Evolutionary conservation across 2,329 filamentous ascomycete species (phyloP).

Genomic region (Botrytis fabae): DNA sequence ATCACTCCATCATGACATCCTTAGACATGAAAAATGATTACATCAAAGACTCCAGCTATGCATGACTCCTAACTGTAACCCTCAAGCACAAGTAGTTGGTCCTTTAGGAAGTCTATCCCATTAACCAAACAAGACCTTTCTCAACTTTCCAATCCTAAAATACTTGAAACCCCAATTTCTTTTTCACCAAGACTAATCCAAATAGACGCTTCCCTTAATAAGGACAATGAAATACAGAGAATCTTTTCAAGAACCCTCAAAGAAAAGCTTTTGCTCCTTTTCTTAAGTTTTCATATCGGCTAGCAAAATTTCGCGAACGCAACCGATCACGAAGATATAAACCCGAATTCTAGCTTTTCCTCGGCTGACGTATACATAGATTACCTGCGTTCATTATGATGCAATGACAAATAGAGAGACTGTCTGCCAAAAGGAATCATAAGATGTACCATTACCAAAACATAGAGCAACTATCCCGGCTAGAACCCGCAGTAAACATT

Average conservation of each 20-base stretch:
- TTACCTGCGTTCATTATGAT: neutral
- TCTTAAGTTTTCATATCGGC: neutral
- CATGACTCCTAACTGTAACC: neutral
- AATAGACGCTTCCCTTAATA: neutral
- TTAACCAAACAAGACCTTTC: neutral
- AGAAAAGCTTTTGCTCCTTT: neutral
- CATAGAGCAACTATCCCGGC: neutral
- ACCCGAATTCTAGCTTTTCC: fast-evolving
- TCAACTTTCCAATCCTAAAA: fast-evolving
- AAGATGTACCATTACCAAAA: neutral
- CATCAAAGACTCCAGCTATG: neutral
- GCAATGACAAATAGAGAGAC: neutral
- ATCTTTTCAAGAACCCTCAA: too few relatives aligned
- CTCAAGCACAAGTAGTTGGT: neutral
- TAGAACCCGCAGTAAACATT: neutral
- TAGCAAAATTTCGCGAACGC: neutral
- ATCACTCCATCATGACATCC: neutral
- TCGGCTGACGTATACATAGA: neutral
- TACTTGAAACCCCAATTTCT: fast-evolving
- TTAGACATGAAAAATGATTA: neutral
- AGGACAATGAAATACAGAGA: neutral
- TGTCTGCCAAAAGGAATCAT: fast-evolving
- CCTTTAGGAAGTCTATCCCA: neutral
- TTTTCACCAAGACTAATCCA: neutral
- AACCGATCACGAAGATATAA: neutral